Evolutionary conservation across 2,329 filamentous ascomycete genomes (phyloP).

Genomic region (Xylariaceae sp.): DNA sequence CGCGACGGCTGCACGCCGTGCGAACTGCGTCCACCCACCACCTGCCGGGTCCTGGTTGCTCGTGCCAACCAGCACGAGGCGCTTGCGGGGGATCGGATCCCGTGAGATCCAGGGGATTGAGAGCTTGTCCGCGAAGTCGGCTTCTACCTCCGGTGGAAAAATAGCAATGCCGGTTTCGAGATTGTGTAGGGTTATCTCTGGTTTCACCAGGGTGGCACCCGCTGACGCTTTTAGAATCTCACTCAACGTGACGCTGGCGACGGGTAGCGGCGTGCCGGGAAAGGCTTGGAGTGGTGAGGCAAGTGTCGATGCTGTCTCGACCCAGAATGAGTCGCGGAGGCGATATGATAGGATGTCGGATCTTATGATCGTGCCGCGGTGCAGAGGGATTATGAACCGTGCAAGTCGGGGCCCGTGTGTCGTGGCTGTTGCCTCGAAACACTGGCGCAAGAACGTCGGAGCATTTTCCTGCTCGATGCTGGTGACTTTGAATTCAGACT

Average conservation of each 20-base stretch:
- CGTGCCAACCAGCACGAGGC: conserved; percentile 25
- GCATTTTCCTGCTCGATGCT: background rate
- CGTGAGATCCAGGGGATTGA: conserved; percentile 22
- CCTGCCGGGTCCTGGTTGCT: conserved; percentile 25
- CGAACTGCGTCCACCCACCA: conserved; percentile 26
- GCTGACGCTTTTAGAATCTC: conserved; percentile 23
- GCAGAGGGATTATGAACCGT: conserved; percentile 24
- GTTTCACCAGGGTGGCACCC: conserved; percentile 21
- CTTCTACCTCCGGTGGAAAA: conserved; percentile 17
- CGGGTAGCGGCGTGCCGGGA: conserved; percentile 8
- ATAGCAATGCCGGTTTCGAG: background rate
- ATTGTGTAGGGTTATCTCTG: background rate
- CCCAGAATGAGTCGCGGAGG: conserved; percentile 21
- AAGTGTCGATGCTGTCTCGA: conserved; percentile 20
- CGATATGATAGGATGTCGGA: conserved; percentile 27
- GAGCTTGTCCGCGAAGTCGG: conserved; percentile 24
- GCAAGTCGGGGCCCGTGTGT: conserved; percentile 6
- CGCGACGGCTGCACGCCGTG: conserved; percentile 20
- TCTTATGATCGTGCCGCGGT: conserved; percentile 20
- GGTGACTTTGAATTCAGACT: background rate
- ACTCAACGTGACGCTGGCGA: conserved; percentile 15
- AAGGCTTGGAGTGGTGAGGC: conserved; percentile 21
- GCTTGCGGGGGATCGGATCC: conserved; percentile 17
- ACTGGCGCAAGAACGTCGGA: conserved; percentile 18
- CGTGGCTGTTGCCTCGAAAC: conserved; percentile 14